Evolutionary conservation across 352 stramenopile species (phyloP), one percentile per base, ranked within the genome.

Genomic region (Phytophthora litchii): DNA sequence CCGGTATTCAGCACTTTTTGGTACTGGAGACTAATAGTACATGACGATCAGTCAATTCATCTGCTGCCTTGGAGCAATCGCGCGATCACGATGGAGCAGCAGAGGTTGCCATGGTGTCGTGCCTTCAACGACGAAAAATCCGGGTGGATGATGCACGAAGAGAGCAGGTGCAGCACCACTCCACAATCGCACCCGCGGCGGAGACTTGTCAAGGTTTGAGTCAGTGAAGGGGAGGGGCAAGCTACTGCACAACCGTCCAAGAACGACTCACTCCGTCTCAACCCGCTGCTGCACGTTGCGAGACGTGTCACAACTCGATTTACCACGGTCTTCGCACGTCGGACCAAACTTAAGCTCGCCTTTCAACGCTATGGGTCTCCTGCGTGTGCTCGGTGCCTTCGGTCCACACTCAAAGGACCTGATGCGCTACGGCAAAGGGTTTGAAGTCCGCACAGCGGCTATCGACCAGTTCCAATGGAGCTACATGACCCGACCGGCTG

Each of bases 391-490:
- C n/a, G 48, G 47, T 14, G 44, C 60, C 7, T 44, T 83, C 12
- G 35, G 67, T 1, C 34, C 70, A 0, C 49, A 70, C 48, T 60
- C 51, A 12, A 54, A 76, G 9, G 68, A 80, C 17, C 62, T 85
- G 23, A 6, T 78, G 53, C 70, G 74, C 29, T 88, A 72, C 59
- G 78, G 72, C 53, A 70, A 70, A 46, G 69, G 77, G 13, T 87
- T 86, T 35, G 27, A 61, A 29, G 38, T 51, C 4, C 72, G 74
- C 35, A 70, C 59, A 9, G 63, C 66, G 4, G 20, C 40, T 10
- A 56, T 82, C 4, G 75, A 84, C 57, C 72, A 81, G 41, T 86
- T 91, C 43, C 64, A 74, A 42, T 91, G 81, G 81, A 87, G 71
- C 47, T 91, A 84, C 62, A 74, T 91, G 43, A 74, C 75, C 45